phyloP scores from a whole-genome alignment of 257 asterid species.

The Solanum bulbocastanum region DNA sequence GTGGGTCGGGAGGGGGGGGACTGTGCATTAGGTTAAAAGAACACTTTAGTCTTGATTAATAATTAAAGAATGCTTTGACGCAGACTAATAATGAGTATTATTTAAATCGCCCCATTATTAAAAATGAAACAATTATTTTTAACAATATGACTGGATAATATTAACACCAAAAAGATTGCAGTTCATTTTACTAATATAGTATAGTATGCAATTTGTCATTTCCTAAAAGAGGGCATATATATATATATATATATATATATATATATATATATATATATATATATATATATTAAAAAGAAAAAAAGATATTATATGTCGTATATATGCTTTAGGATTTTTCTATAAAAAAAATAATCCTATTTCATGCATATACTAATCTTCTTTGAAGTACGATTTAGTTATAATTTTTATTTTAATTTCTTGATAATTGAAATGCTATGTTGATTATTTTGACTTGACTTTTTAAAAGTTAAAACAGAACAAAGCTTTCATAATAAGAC shows the following conservation, averaged over 20 bases:
- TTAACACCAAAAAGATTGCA: neutral
- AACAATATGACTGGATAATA: neutral
- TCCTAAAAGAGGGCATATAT: too few species aligned
- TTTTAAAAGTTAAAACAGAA: neutral
- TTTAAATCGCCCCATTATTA: neutral
- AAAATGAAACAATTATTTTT: neutral
- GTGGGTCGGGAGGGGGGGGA: too few species aligned
- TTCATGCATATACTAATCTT: too few species aligned
- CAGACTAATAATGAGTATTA: neutral
- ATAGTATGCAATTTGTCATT: neutral
- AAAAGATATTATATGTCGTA: too few species aligned
- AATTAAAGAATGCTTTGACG: neutral
- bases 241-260: too few species aligned
- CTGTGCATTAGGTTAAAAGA: constrained; percentile 18
- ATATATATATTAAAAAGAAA: too few species aligned
- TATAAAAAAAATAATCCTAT: neutral
- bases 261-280: too few species aligned
- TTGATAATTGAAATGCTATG: neutral
- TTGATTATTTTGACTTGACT: neutral
- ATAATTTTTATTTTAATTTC: neutral
- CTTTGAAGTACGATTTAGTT: neutral
- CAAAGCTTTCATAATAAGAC: neutral
- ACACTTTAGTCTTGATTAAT: constrained; percentile 14
- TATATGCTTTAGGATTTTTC: neutral
- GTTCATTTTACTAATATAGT: neutral